Evolutionary conservation across 1,284 basidiomycete genomes (phyloP), one percentile per base, ranked within the genome.

Genomic region (Ganoderma boninense): DNA sequence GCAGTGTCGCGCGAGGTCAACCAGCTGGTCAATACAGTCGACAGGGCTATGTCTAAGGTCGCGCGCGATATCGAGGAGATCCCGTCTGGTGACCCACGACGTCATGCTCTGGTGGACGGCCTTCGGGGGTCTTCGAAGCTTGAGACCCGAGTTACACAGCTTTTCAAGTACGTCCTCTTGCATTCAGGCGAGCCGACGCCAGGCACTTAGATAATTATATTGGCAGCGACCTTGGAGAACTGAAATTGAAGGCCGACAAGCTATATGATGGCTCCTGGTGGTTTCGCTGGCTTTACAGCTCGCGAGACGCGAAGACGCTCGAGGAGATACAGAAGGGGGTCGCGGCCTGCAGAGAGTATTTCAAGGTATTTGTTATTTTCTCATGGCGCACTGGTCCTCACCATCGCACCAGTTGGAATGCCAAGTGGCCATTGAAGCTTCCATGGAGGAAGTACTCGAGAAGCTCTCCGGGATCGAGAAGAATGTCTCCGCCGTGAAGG

Each of bases 401-500:
- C 16, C 7, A 10, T 8, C 5, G 10, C 20, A 4, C 32, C 32
- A 59, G 57, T 32, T 59, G 57, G 57, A 59, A 13, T 59, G 57
- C n/a, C 57, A 59, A n/a, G 57, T 59, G 1, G 57, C 57, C 32
- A 59, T 59, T 20, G 57, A 59, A 40, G 57, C 57, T 32, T 35
- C 57, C 7, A n/a, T 59, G 5, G 57, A 59, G 10, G 57, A 59
- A 16, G 44, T 63, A 2, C 20, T 49, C 16, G 42, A 35, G 26
- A 35, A 46, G 29, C 43, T 49, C 5, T 29, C 26, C 1, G 20
- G 29, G 0, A 35, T 49, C 20, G 44, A 63, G 29, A 16, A 20
- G 29, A 46, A 26, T 11, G 62, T 44, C 26, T 6, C 8, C 13
- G 62, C 32, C 7, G 44, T 44, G 26, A 63, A 20, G 62, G 62